These are phyloP conservation scores for Phytophthora constricta DNA, from an alignment of 352 stramenopile species.

Conservation along the genomic window DNA sequence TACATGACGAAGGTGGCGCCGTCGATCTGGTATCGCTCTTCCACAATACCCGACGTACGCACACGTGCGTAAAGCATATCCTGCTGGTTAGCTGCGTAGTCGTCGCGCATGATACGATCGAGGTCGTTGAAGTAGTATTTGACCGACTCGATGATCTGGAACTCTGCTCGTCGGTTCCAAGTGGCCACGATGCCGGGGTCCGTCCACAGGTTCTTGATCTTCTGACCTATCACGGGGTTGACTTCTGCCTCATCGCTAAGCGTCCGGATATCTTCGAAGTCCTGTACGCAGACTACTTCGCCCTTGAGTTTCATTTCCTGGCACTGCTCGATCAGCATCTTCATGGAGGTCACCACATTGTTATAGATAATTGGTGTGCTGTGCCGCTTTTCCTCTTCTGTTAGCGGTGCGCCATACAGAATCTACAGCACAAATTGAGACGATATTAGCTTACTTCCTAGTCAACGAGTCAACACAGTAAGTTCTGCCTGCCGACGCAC, in stretches of 20 bases:
- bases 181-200: constrained; percentile 91
- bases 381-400: constrained; percentile 88
- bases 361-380: constrained; percentile 91
- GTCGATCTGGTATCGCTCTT: constrained; percentile 95
- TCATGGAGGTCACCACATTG: constrained; percentile 92
- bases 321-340: constrained; percentile 91
- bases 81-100: constrained; percentile 94
- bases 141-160: constrained; percentile 97
- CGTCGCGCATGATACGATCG: constrained; percentile 92
- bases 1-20: constrained; percentile 97
- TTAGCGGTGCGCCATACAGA: constrained; percentile 84
- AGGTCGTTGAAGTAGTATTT: constrained; percentile 98
- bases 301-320: constrained; percentile 81
- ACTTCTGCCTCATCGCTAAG: constrained; percentile 90
- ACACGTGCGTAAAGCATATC: constrained; percentile 97
- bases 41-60: constrained; percentile 95
- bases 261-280: constrained; percentile 82
- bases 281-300: constrained; percentile 73
- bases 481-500: constrained; percentile 32
- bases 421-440: constrained; percentile 55
- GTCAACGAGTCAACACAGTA: neutral
- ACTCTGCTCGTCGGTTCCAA: constrained; percentile 92
- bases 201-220: constrained; percentile 94
- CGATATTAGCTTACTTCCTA: constrained; percentile 8
- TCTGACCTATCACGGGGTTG: constrained; percentile 88